Percentiles rank a stretch among this genome's conserved stretches.
phyloP scores from a whole-genome alignment of 257 asterid species.

The Sherardia arvensis region DNA sequence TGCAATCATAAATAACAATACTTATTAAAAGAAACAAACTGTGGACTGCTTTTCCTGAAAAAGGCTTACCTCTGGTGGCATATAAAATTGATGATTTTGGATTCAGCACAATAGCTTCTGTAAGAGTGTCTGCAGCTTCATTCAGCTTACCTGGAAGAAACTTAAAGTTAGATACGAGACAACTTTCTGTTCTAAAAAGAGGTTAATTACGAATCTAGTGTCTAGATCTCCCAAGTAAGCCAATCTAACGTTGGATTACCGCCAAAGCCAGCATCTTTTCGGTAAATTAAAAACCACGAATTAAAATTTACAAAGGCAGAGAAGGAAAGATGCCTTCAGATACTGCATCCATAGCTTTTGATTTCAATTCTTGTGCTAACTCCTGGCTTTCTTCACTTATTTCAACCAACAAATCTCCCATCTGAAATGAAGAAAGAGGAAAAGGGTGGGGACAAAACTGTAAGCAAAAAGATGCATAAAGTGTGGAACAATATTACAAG shows the following conservation, averaged over 20 bases:
- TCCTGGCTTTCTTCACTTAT: conserved; percentile 58
- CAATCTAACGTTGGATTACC: background rate
- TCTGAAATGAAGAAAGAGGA: conserved; percentile 28
- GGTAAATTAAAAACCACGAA: background rate
- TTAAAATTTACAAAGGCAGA: background rate
- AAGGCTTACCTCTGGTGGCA: conserved; percentile 49
- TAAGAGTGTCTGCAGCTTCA: conserved; percentile 47
- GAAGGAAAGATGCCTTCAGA: conserved; percentile 33
- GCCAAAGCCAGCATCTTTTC: background rate
- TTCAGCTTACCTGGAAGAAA: conserved; percentile 39
- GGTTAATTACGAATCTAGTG: background rate
- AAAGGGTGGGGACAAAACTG: background rate
- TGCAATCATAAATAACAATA: conserved; percentile 1
- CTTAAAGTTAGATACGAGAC: conserved; percentile 4
- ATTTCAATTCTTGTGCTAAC: conserved; percentile 45
- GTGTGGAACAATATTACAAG: background rate
- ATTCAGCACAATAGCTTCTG: conserved; percentile 59
- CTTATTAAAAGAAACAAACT: background rate
- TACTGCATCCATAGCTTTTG: conserved; percentile 50
- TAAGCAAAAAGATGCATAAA: background rate
- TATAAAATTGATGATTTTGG: conserved; percentile 56
- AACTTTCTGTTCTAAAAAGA: conserved; percentile 3
- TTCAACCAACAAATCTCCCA: conserved; percentile 62
- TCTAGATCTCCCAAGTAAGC: background rate
- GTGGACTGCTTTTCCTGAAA: background rate